A percentile compares a stretch with the other conserved stretches of the same genome.
phyloP scores from a whole-genome alignment of 495 filamentous ascomycete species.

The Aspergillus sclerotiicarbonarius region DNA sequence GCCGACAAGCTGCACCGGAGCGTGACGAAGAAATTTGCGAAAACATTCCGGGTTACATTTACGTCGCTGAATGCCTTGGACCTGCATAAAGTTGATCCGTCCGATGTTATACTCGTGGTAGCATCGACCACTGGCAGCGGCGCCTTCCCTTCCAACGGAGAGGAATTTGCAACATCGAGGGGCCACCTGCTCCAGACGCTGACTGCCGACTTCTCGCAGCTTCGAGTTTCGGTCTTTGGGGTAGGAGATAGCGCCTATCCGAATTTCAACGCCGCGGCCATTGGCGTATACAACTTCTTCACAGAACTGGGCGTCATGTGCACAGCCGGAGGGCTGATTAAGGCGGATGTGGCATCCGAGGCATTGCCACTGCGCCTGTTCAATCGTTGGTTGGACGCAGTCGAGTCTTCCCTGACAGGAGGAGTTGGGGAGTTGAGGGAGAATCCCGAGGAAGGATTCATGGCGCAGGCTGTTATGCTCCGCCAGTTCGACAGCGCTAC shows the following conservation, averaged over 20 bases:
- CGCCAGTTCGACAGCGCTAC: background rate
- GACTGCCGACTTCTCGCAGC: background rate
- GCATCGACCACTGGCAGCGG: background rate
- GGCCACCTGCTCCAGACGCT: background rate
- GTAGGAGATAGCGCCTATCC: slow-evolving; percentile 4
- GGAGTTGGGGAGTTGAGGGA: background rate
- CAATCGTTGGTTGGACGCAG: slow-evolving; percentile 1
- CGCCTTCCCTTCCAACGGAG: background rate
- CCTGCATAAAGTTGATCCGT: background rate
- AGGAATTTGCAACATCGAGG: background rate
- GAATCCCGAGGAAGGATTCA: background rate
- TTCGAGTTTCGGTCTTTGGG: background rate
- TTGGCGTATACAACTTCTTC: slow-evolving; percentile 2
- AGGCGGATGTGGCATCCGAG: background rate
- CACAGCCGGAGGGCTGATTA: background rate
- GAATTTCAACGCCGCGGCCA: slow-evolving; percentile 4
- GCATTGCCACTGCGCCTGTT: slow-evolving; percentile 1
- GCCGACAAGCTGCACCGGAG: slow-evolving; percentile 1
- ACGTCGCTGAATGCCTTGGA: background rate
- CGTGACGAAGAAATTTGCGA: background rate
- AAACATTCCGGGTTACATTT: background rate
- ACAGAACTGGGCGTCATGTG: background rate
- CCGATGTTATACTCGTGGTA: background rate
- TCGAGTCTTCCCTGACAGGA: background rate
- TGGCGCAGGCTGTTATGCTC: background rate